Evolutionary conservation across 2,329 filamentous ascomycete genomes (phyloP), one percentile per base, ranked within the genome.

Genomic region (Fusarium fracticaudum): DNA sequence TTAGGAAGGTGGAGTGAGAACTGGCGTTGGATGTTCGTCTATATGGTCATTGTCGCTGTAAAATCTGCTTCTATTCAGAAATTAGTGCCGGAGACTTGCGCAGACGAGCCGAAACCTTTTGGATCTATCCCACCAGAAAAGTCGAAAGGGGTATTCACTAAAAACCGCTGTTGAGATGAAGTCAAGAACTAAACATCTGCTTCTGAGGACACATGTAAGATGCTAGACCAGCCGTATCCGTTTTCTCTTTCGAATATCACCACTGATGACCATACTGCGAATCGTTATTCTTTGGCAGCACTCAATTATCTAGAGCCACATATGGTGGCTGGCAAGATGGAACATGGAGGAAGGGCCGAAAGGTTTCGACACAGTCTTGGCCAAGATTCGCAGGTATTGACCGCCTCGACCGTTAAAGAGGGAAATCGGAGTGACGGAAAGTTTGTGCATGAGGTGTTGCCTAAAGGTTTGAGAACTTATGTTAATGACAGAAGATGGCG

Each of bases 121-220:
- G 31, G 17, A 6, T 7, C n/a, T 9, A 33, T 26, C 4, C 24
- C 20, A 7, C 13, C 10, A 40, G 6, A 17, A 11, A 44, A 15
- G 33, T 22, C 4, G 20, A 54, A 43, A 75, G 43, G 64, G 47
- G 24, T 63, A 53, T 38, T 59, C 55, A 5, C 64, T 67, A 1
- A 67, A 40, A 24, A n/a, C 2, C 1, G 24, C 24, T 7, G 26
- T 22, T 54, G 14, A n/a, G 24, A 29, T 9, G 14, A 40, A 54
- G 15, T 40, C 11, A 17, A 54, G 8, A 29, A 40, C 24, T 7
- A 13, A 22, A n/a, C 4, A 15, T 6, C 20, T 20, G 50, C 17
- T 17, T 29, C 8, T 22, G 24, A 54, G 20, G 20, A 29, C 4
- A 17, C 11, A 14, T 10, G 17, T 29, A 1, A 6, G 20, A 40